Base-by-base conservation (phyloP, 345 rosid genomes). In the Geranium brycei region DNA sequence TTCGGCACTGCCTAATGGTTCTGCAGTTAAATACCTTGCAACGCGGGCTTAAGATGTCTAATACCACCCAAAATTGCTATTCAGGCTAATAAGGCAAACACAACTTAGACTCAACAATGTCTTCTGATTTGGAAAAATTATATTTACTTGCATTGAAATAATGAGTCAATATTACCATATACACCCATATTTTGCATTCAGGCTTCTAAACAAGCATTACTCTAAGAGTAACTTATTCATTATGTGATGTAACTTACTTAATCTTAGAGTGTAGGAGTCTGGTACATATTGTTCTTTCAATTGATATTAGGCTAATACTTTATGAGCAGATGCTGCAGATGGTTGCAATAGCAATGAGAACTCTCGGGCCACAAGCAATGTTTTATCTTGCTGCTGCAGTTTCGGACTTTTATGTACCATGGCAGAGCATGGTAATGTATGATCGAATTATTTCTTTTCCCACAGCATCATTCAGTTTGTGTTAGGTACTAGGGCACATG, bases 301-400 rank as follows among this genome's bases (percentile, higher is more conserved):
- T 61, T 63, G 68, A 53, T 62, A 35, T 0, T 62, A 19, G 59
- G 65, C 31, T 67, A 16, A 65, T 59, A 59, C 63, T 28, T 66
- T 8, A 5, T 64, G 74, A 62, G 74, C 91, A 87, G 97, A 87
- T 86, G 75, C 64, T 93, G 72, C 86, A 69, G 72, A 77, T 79
- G 79, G 76, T 86, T 72, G 95, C 97, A 57, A 41, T 62, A n/a
- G 62, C 84, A 47, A 17, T 83, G 76, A 78, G 69, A 67, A 69
- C 59, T 63, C 70, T 81, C 17, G 96, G 91, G 62, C 79, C 81
- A 40, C 61, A 15, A 75, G 83, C 86, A 32, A 80, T 86, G 85
- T 90, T 86, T 77, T 87, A 86, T 81, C 91, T 85, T 60, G 95
- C 97, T 62, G 96, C 97, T 72, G 99, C 98, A 17, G 96, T 86